Conservation (phyloP, 345 rosid species). For the Erysimum cheiranthoides region DNA sequence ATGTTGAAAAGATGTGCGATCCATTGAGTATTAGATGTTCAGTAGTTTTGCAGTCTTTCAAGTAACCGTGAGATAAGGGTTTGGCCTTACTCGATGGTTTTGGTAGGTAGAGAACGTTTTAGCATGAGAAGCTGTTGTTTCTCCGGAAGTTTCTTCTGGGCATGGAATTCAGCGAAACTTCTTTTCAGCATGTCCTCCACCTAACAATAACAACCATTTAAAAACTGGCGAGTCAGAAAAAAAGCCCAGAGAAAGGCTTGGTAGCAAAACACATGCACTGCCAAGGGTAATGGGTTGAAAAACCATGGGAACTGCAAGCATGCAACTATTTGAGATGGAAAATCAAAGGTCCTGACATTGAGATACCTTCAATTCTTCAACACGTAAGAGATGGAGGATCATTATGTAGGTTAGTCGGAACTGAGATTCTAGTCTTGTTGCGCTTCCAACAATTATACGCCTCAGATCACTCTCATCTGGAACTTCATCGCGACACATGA, state of each 20-base stretch:
- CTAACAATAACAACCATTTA: conserved; percentile 50
- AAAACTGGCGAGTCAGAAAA: conserved; percentile 19
- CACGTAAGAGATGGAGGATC: conserved; percentile 98
- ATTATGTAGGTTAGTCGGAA: conserved; percentile 95
- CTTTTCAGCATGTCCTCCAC: conserved; percentile 99
- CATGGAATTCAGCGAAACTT: conserved; percentile 97
- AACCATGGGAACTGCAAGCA: too few relatives aligned
- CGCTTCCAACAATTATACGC: conserved; percentile 73
- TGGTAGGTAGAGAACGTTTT: conserved; percentile 76
- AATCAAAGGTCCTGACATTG: conserved; percentile 23
- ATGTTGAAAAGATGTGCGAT: neutral
- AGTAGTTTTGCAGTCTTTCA: conserved; percentile 24
- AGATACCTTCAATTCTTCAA: conserved; percentile 95
- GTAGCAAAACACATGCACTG: conserved; percentile 9
- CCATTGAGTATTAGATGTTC: neutral
- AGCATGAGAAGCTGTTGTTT: conserved; percentile 74
- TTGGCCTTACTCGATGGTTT: conserved; percentile 73
- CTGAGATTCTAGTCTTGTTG: conserved; percentile 88
- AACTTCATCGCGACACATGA: conserved; percentile 96
- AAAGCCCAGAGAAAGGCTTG: neutral
- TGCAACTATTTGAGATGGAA: neutral
- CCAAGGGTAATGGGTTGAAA: too few relatives aligned
- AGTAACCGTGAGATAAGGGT: conserved; percentile 26
- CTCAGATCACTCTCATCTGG: conserved; percentile 75
- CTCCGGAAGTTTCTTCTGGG: conserved; percentile 94